Evolutionary conservation across 768 basidiomycete species (phyloP), one percentile per base, ranked within the genome.

Genomic region (Favolaschia claudopus): DNA sequence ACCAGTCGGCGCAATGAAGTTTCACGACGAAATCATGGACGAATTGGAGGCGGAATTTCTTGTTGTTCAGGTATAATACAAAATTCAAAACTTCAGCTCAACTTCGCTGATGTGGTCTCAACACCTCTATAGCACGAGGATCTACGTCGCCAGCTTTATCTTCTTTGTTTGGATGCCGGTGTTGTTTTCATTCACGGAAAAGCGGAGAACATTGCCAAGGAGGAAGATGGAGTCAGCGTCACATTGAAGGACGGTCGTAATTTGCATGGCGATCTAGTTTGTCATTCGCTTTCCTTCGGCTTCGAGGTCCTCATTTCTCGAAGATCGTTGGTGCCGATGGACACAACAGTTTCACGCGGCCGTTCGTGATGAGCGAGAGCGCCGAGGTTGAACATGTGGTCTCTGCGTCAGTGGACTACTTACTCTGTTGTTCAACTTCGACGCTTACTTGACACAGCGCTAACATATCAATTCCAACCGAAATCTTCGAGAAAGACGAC

Each of bases 331-430:
- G 64, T 17, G 64, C 60, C 20, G 64, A 65, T 48, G 64, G 64
- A 4, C 52, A 83, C 38, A 83, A 83, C 69, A 82, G 81, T 61
- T 49, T 72, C 14, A 46, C 55, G 7, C 64, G 64, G 6, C 42
- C 60, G 1, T 39, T 58, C 31, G 52, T 65, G n/a, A 24, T 55
- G 33, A 31, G 34, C 17, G 46, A 45, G n/a, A 29, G 15, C 2
- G 15, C 15, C 2, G 36, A 57, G 27, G 25, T 33, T 27, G 45
- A 54, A 48, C 14, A 36, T 32, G 24, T 42, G 9, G 59, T 57
- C 32, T 12, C 40, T 22, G 63, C 52, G 51, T 43, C 13, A 34
- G 53, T 15, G 33, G 14, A 20, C 19, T 7, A 31, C 36, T 27
- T 5, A 50, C 28, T 15, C 20, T 17, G 22, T 3, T 34, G 53